Percentiles rank a stretch among this genome's conserved stretches.
Evolutionary conservation across 1,284 basidiomycete species (phyloP).

Genomic region (Kwoniella shivajii): DNA sequence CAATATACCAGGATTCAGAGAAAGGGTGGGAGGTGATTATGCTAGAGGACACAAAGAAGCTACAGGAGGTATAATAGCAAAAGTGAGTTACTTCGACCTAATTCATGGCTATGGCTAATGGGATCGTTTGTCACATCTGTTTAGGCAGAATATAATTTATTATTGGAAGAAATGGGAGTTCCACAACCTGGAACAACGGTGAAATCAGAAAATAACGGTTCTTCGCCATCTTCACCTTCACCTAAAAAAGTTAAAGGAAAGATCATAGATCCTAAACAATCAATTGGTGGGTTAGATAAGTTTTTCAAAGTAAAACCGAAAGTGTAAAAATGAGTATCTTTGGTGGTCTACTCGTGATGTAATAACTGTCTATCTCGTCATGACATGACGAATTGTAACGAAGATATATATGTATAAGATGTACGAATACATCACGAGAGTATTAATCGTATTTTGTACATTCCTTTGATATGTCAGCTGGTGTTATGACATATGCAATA

Average conservation of each 20-base stretch:
- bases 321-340: too few species aligned
- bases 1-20: slow-evolving; percentile 42
- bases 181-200: slow-evolving; percentile 14
- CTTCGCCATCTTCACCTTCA: not conserved
- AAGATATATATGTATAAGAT: too few species aligned
- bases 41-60: slow-evolving; percentile 54
- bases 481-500: too few species aligned
- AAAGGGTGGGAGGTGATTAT: slow-evolving; percentile 51
- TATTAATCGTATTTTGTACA: too few species aligned
- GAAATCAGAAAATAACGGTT: slow-evolving; percentile 3
- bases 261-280: slow-evolving; percentile 18
- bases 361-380: too few species aligned
- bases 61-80: slow-evolving; percentile 52
- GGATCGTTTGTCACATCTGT: not conserved
- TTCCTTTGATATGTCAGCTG: too few species aligned
- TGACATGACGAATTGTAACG: too few species aligned
- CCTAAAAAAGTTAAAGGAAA: slow-evolving; percentile 16
- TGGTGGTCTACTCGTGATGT: too few species aligned
- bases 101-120: not conserved
- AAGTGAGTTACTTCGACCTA: slow-evolving; percentile 17
- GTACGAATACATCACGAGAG: too few species aligned
- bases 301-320: slow-evolving; percentile 25
- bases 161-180: slow-evolving; percentile 33
- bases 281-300: slow-evolving; percentile 21
- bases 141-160: slow-evolving; percentile 30